Conservation (phyloP, 352 stramenopile species). For the Pythium periplocum region DNA sequence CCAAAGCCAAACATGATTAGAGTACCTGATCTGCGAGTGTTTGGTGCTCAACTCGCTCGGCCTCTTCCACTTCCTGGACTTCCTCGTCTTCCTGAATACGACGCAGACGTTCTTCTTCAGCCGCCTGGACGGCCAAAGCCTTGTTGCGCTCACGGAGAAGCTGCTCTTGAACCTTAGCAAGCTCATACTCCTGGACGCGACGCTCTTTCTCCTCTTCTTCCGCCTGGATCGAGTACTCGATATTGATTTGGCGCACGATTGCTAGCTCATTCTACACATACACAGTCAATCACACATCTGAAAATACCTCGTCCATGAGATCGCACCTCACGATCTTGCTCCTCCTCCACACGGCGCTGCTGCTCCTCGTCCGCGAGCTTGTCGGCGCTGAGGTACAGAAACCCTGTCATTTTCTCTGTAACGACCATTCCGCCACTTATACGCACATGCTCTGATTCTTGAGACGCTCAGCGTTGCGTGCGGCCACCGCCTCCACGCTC, state of each 20-base stretch:
- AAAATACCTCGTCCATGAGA: not conserved
- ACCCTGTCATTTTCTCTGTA: not conserved
- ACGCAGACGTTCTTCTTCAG: constrained; percentile 41
- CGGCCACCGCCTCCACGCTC: constrained; percentile 29
- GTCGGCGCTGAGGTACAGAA: constrained; percentile 26
- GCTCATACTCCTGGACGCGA: constrained; percentile 55
- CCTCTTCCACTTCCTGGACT: constrained; percentile 12
- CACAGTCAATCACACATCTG: not conserved
- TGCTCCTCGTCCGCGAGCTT: constrained; percentile 52
- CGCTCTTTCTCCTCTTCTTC: constrained; percentile 61
- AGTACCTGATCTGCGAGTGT: no score
- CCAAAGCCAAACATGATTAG: no score
- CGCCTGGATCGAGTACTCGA: constrained; percentile 51
- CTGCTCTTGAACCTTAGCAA: constrained; percentile 58
- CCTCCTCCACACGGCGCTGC: constrained; percentile 44
- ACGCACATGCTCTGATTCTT: constrained; percentile 44
- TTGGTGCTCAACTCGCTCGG: constrained; percentile 18
- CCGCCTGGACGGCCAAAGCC: constrained; percentile 26
- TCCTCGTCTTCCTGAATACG: constrained; percentile 38
- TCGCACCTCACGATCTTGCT: constrained; percentile 34
- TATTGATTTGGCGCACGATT: constrained; percentile 72
- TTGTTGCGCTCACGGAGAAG: constrained; percentile 45
- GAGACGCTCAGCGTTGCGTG: constrained; percentile 29
- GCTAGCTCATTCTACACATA: constrained; percentile 34
- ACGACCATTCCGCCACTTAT: not conserved